These are phyloP conservation scores for Exophiala bonariae DNA, from an alignment of 2,329 filamentous ascomycete genomes.

Conservation along the genomic window DNA sequence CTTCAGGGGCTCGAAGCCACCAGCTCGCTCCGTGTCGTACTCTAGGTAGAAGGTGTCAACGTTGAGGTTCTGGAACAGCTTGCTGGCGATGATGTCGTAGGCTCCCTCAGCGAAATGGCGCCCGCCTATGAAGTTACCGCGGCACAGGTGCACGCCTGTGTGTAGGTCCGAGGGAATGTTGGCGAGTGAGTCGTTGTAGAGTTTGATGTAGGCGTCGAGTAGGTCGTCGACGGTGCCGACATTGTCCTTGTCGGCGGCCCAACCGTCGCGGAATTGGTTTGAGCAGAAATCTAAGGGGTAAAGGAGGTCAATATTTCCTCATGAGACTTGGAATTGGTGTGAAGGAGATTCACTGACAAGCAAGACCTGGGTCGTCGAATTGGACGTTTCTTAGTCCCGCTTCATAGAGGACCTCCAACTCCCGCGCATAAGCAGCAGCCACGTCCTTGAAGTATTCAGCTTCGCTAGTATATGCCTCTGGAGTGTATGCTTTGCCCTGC, in stretches of 20 bases:
- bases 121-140: slow-evolving; percentile 59
- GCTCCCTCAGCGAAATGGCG: slow-evolving; percentile 63
- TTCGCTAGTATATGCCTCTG: slow-evolving; percentile 57
- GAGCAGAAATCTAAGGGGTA: slow-evolving; percentile 71
- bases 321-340: too few species aligned
- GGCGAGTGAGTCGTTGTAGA: slow-evolving; percentile 68
- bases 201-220: slow-evolving; percentile 67
- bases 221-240: slow-evolving; percentile 65
- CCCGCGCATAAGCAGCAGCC: slow-evolving; percentile 64
- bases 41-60: slow-evolving; percentile 65
- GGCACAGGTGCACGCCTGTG: slow-evolving; percentile 70
- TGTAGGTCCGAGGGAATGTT: slow-evolving; percentile 65
- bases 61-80: slow-evolving; percentile 59
- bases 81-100: slow-evolving; percentile 63
- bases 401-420: slow-evolving; percentile 58
- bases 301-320: too few species aligned
- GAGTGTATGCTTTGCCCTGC: slow-evolving; percentile 56
- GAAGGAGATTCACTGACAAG: slow-evolving; percentile 57
- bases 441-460: slow-evolving; percentile 66
- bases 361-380: slow-evolving; percentile 61
- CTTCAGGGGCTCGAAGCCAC: slow-evolving; percentile 61
- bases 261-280: slow-evolving; percentile 64
- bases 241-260: slow-evolving; percentile 65
- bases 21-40: slow-evolving; percentile 61
- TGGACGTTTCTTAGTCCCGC: slow-evolving; percentile 61